Conservation (phyloP, 192 early-diverging fungal species). For the Podila horticola region DNA sequence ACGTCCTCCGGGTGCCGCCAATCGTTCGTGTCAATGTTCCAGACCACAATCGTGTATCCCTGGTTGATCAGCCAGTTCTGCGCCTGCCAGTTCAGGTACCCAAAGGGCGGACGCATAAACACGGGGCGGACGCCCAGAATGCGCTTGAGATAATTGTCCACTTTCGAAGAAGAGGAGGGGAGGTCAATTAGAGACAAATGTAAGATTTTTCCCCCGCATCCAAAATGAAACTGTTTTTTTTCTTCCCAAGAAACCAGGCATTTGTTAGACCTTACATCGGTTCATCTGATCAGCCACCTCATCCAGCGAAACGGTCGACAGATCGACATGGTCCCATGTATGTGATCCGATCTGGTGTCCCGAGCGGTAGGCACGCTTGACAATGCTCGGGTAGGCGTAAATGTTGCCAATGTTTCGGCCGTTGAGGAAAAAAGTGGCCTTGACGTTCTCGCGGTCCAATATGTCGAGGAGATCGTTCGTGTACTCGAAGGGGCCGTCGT, state of each 20-base stretch:
- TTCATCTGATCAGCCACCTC: slow-evolving; percentile 16
- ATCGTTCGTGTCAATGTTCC: slow-evolving; percentile 33
- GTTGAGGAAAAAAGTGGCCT: slow-evolving; percentile 51
- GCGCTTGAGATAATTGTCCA: slow-evolving; percentile 54
- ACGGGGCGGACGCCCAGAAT: slow-evolving; percentile 62
- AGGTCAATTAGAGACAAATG: not conserved
- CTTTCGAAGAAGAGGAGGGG: not conserved
- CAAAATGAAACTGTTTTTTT: no score
- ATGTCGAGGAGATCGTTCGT: slow-evolving; percentile 29
- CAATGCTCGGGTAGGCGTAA: not conserved
- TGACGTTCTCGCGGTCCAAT: slow-evolving; percentile 16
- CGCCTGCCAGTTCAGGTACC: slow-evolving; percentile 9
- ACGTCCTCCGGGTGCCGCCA: slow-evolving; percentile 21
- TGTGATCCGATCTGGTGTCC: slow-evolving; percentile 72
- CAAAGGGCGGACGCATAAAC: slow-evolving; percentile 68
- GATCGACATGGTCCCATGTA: slow-evolving; percentile 57
- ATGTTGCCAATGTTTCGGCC: slow-evolving; percentile 27
- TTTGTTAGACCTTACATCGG: slow-evolving; percentile 3
- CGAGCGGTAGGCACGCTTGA: slow-evolving; percentile 50
- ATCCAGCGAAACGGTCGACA: slow-evolving; percentile 39
- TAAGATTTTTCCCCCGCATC: no score
- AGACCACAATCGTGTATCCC: slow-evolving; percentile 32
- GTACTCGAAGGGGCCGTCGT: slow-evolving; percentile 26
- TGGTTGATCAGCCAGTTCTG: slow-evolving; percentile 9
- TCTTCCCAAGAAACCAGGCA: no score